Evolutionary conservation across 768 basidiomycete genomes (phyloP).

Genomic region (Termitomyces sp.): DNA sequence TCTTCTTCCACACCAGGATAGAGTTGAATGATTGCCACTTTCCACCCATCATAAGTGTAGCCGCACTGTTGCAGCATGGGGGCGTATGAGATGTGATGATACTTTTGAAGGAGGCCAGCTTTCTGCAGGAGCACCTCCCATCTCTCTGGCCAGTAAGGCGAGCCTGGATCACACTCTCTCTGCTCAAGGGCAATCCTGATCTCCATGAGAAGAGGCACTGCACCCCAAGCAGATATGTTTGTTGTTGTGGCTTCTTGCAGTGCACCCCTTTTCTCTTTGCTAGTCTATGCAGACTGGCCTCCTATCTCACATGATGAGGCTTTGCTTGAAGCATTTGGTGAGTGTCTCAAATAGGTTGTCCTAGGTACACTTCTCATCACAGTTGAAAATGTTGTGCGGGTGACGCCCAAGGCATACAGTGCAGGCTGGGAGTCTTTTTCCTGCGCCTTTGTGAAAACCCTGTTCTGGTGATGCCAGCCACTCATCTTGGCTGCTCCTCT

Average conservation of each 20-base stretch:
- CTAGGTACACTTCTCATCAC: background rate
- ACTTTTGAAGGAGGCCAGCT: no score
- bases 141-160: no score
- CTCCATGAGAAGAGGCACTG: no score
- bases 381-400: background rate
- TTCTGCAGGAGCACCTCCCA: no score
- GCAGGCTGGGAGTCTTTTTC: background rate
- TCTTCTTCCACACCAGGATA: no score
- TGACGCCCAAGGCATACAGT: background rate
- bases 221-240: conserved; percentile 27
- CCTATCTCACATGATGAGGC: background rate
- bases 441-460: background rate
- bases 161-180: no score
- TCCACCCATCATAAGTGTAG: no score
- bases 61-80: no score
- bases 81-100: no score
- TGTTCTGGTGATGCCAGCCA: background rate
- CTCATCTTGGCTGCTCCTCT: no score
- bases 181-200: no score
- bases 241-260: background rate
- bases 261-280: background rate
- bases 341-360: background rate
- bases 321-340: background rate
- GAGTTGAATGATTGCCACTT: no score
- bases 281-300: background rate